Evolutionary conservation across 108 stramenopile species (phyloP), one percentile per base, ranked within the genome.

Genomic region (Cyclotella distinguenda): DNA sequence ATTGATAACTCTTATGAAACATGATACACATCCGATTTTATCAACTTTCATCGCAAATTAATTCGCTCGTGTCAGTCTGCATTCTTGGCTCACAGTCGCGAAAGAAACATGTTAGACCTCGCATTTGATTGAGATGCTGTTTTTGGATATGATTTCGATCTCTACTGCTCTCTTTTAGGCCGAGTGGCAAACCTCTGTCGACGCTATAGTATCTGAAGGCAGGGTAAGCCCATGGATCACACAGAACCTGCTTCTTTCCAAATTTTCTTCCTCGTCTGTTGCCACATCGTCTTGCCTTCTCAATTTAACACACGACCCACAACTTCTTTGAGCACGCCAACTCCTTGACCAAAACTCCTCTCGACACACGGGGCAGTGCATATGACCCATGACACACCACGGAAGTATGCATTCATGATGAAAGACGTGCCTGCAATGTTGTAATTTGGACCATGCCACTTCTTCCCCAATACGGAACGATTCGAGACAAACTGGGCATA

Each of bases 401-500:
- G 66, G 66, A 6, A 67, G 19, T 26, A 87, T 68, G 43, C 86
- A 87, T 7, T 68, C 57, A 63, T 83, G 73, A 48, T 87, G 86
- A 65, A 83, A 87, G 8, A 82, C 71, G 56, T 87, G 86, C 19
- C 36, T 18, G 48, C 86, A 87, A 7, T 51, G 40, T 12, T 26
- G 21, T 23, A 73, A 28, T 46, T 70, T 61, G 2, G 82, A 81
- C 70, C 79, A 84, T 15, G 82, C 67, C 18, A 84, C 74, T 11
- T 69, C 59, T 18, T 84, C 83, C 21, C 55, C 70, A 0, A 74
- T 58, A 11, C 31, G 31, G 36, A 86, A 86, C 2, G 43, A 19
- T 43, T 79, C 80, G 36, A 86, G 38, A 49, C 86, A 86, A 56
- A 86, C 79, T 45, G 76, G 61, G 66, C 86, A 86, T 47, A 48